Conservation (phyloP, 768 basidiomycete genomes). For the Rhizopogon sp. region DNA sequence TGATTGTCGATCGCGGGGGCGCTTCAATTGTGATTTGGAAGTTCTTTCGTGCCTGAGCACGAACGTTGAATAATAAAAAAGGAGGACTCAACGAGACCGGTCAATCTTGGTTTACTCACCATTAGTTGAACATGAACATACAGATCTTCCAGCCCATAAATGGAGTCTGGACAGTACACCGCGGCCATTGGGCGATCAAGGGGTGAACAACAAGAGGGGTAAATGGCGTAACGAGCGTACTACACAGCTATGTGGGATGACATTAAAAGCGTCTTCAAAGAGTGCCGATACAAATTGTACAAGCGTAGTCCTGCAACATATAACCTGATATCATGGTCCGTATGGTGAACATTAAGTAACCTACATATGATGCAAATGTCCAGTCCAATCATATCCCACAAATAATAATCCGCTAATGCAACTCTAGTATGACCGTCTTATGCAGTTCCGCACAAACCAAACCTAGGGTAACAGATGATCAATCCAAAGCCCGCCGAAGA, state of each 20-base stretch:
- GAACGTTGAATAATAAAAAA: too few species aligned
- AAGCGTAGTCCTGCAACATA: neutral
- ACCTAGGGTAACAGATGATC: slow-evolving; percentile 1
- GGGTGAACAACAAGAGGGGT: neutral
- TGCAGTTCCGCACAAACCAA: neutral
- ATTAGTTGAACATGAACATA: too few species aligned
- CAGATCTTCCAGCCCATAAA: too few species aligned
- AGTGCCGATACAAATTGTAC: neutral
- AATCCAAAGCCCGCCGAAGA: slow-evolving; percentile 25
- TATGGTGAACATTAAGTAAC: neutral
- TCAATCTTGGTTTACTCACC: too few species aligned
- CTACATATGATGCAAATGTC: slow-evolving; percentile 3
- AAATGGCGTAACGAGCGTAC: neutral
- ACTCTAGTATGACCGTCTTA: neutral
- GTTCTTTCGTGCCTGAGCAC: too few species aligned
- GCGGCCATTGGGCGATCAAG: neutral
- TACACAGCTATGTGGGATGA: neutral
- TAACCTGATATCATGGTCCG: neutral
- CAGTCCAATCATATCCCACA: neutral
- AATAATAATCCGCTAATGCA: neutral
- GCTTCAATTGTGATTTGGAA: too few species aligned
- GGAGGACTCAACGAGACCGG: too few species aligned
- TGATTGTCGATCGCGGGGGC: too few species aligned
- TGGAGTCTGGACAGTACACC: too few species aligned
- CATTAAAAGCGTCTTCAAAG: neutral